Conservation (phyloP, 1,284 basidiomycete genomes). For the Vanrija humicola region DNA sequence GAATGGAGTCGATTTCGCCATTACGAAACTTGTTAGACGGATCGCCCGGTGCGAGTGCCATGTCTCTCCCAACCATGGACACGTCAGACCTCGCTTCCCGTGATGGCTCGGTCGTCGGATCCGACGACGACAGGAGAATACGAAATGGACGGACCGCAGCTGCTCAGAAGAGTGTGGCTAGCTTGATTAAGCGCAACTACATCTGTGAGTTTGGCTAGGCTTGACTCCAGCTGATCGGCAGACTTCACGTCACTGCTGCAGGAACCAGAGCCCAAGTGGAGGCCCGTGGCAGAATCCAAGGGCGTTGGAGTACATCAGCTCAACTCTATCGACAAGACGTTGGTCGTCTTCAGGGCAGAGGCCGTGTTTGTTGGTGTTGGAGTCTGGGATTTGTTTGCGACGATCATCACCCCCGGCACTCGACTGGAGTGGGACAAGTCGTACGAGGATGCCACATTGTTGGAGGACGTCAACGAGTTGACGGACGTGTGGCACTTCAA, state of each 20-base stretch:
- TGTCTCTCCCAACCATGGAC: conserved; percentile 36
- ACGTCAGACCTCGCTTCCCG: conserved; percentile 21
- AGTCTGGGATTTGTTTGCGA: conserved; percentile 92
- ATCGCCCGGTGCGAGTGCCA: conserved; percentile 38
- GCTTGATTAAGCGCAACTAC: conserved; percentile 86
- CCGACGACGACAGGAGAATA: conserved; percentile 8
- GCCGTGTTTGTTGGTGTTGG: conserved; percentile 96
- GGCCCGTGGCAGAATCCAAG: conserved; percentile 69
- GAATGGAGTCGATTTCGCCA: conserved; percentile 23
- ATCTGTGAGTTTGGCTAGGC: conserved; percentile 56
- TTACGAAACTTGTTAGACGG: conserved; percentile 32
- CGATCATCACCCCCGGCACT: conserved; percentile 78
- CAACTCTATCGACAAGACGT: conserved; percentile 93
- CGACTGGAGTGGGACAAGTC: conserved; percentile 84
- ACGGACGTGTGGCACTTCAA: conserved; percentile 89
- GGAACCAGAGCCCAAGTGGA: conserved; percentile 98
- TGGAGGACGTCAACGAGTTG: conserved; percentile 88
- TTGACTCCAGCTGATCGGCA: conserved; percentile 15
- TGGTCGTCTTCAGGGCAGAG: conserved; percentile 94
- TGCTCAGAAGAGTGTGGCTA: conserved; percentile 71
- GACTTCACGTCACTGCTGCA: conserved; percentile 94
- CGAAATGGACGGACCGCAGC: conserved; percentile 57
- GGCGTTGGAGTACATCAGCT: conserved; percentile 93
- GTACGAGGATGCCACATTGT: conserved; percentile 74
- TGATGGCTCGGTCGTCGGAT: conserved; percentile 13